Percentiles rank a stretch among this genome's conserved stretches.
These are phyloP conservation scores for Wickerhamomyces xylosicus DNA, from an alignment of 805 yeast genomes.

Conservation along the genomic window DNA sequence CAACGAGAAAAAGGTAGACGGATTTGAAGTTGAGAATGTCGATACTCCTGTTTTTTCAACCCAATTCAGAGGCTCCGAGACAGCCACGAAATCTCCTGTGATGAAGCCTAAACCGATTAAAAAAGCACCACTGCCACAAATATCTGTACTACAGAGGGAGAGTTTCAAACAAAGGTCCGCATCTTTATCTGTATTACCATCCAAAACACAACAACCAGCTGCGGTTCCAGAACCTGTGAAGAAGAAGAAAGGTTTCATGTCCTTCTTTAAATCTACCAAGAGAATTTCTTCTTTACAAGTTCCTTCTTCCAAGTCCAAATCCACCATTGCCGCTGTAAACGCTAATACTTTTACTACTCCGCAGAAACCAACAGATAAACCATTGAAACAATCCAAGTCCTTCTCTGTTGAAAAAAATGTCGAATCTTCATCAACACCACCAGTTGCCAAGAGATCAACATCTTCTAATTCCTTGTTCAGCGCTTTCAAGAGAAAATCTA, in stretches of 20 bases:
- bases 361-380: background rate
- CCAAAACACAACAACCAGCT: background rate
- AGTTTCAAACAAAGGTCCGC: constrained; percentile 12
- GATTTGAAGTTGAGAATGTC: background rate
- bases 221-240: constrained; percentile 1
- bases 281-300: constrained; percentile 9
- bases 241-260: constrained; percentile 15
- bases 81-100: no score
- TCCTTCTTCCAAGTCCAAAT: constrained; percentile 4
- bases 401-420: constrained; percentile 6
- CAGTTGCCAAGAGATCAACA: constrained; percentile 14
- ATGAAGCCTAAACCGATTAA: background rate
- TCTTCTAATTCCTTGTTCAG: constrained; percentile 17
- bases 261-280: constrained; percentile 14
- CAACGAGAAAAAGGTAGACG: constrained; percentile 1
- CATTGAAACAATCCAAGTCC: constrained; percentile 10
- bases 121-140: constrained; percentile 7
- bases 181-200: constrained; percentile 14
- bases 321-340: background rate
- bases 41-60: background rate
- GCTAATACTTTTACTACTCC: no score
- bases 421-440: constrained; percentile 5
- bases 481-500: constrained; percentile 15
- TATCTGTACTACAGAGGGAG: no score
- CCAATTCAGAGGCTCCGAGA: no score